Evolutionary conservation across 805 yeast genomes (phyloP).

Genomic region (Yarrowia yakushimensis): DNA sequence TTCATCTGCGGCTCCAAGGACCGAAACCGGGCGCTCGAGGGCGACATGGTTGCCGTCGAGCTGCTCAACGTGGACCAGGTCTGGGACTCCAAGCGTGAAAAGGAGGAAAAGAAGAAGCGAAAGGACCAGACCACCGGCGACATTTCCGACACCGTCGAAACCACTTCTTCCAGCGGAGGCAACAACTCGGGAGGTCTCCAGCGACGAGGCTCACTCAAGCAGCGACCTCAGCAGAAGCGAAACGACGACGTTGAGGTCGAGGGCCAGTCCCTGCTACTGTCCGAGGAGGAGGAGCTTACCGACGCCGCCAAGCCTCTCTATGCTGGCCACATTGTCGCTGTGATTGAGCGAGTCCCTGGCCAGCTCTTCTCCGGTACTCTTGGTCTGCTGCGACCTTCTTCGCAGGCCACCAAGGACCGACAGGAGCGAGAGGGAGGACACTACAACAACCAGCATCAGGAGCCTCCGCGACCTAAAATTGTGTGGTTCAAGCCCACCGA

Average conservation of each 20-base stretch:
- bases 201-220: conserved; percentile 87
- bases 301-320: conserved; percentile 91
- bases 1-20: conserved; percentile 98
- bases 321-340: conserved; percentile 98
- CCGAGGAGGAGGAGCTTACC: conserved; percentile 92
- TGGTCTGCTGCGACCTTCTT: conserved; percentile 92
- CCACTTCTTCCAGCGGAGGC: conserved; percentile 37
- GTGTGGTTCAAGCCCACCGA: conserved; percentile 99
- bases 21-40: conserved; percentile 95
- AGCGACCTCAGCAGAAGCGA: conserved; percentile 94
- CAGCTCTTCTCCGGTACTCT: conserved; percentile 93
- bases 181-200: conserved; percentile 40
- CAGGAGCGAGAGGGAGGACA: conserved; percentile 36
- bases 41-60: conserved; percentile 95
- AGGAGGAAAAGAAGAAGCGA: conserved; percentile 94
- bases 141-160: conserved; percentile 31
- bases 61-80: conserved; percentile 93
- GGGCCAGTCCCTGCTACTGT: conserved; percentile 86
- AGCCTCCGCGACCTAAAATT: conserved; percentile 67
- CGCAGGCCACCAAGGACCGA: conserved; percentile 80
- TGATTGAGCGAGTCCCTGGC: conserved; percentile 94
- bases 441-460: conserved; percentile 38
- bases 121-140: conserved; percentile 43
- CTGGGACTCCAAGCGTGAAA: conserved; percentile 94
- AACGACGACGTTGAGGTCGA: conserved; percentile 98